These are phyloP conservation scores for Paracorniculantispora psalliotae DNA, from an alignment of 2,329 filamentous ascomycete genomes.

Conservation along the genomic window DNA sequence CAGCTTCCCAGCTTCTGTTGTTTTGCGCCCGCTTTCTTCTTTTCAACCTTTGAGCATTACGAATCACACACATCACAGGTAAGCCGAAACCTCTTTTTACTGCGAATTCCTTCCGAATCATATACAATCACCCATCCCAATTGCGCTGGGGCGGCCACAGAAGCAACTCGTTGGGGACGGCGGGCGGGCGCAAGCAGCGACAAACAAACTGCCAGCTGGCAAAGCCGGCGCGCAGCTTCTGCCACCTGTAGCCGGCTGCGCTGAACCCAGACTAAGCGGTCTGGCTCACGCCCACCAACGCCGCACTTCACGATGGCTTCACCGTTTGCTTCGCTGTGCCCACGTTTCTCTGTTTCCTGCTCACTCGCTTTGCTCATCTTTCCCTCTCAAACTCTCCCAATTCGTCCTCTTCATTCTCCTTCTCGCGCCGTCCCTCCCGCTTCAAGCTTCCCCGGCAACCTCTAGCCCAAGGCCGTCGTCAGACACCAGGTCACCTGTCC, in stretches of 20 bases:
- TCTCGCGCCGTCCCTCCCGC: not conserved
- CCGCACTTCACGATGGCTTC: constrained; percentile 11
- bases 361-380: not conserved
- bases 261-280: constrained; percentile 3
- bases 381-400: no score
- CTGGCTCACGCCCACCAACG: not conserved
- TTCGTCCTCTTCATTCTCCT: not conserved
- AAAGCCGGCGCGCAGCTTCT: not conserved
- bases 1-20: not conserved
- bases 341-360: not conserved
- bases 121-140: not conserved
- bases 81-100: not conserved
- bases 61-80: constrained; percentile 3
- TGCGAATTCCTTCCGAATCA: not conserved
- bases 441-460: not conserved
- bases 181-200: not conserved
- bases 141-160: not conserved
- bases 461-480: not conserved
- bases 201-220: not conserved
- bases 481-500: constrained; percentile 11
- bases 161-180: not conserved
- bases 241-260: not conserved
- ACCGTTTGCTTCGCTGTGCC: not conserved
- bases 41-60: not conserved
- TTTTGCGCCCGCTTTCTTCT: not conserved